Evolutionary conservation across 148 eudicot species (phyloP).

Genomic region (Vaccinium macrocarpon): DNA sequence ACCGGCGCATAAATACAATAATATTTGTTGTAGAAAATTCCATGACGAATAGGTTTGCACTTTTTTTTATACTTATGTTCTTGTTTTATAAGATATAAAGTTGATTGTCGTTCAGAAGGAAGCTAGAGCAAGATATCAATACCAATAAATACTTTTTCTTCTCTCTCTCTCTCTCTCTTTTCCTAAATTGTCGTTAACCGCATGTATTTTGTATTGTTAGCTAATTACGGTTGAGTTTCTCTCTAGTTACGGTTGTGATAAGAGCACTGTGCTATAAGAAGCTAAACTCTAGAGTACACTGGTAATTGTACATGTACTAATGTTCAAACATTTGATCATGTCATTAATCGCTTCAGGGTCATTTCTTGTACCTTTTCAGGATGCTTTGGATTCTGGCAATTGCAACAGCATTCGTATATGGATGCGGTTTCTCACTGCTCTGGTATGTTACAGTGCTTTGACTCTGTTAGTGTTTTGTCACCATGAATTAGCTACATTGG

Average conservation of each 20-base stretch:
- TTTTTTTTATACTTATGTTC: no score
- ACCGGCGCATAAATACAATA: no score
- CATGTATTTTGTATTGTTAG: background rate
- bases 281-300: background rate
- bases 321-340: background rate
- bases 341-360: background rate
- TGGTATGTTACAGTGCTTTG: constrained; percentile 44
- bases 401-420: constrained; percentile 78
- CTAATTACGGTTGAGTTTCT: background rate
- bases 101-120: no score
- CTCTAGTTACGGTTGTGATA: background rate
- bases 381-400: constrained; percentile 60
- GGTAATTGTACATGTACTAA: background rate
- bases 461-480: background rate
- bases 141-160: no score
- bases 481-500: background rate
- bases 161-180: no score
- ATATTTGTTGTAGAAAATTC: no score
- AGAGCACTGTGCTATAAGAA: background rate
- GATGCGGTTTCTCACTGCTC: constrained; percentile 76
- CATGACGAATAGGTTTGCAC: no score
- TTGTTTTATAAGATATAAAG: no score
- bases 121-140: no score
- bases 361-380: constrained; percentile 42
- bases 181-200: no score